A percentile compares a stretch with the other conserved stretches of the same genome.
These are phyloP conservation scores for Ceratobasidium sp. DNA, from an alignment of 1,284 basidiomycete genomes.

Conservation along the genomic window DNA sequence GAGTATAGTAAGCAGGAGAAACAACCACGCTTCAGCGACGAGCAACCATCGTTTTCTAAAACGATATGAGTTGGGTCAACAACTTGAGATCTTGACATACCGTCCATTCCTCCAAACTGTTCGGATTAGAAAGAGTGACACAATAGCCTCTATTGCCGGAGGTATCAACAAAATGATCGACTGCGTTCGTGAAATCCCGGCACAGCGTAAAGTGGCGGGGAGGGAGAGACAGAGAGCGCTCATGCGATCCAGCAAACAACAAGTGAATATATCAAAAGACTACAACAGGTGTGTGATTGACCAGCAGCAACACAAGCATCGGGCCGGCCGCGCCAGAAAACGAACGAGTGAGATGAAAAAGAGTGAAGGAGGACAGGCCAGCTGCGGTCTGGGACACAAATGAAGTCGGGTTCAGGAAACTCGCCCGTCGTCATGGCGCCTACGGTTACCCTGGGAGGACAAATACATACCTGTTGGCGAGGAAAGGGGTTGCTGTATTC, in stretches of 20 bases:
- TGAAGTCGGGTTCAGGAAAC: constrained; percentile 1
- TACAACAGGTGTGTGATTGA: neutral
- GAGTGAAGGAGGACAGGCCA: constrained; percentile 27
- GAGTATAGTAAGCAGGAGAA: constrained; percentile 64
- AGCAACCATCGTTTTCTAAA: constrained; percentile 64
- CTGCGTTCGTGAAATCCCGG: constrained; percentile 59
- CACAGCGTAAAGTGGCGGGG: constrained; percentile 72
- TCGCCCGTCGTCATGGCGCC: constrained; percentile 34
- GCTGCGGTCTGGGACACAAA: constrained; percentile 11
- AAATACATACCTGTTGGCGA: constrained; percentile 1
- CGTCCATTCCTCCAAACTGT: constrained; percentile 60
- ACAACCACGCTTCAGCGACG: constrained; percentile 65
- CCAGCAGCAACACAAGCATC: constrained; percentile 24
- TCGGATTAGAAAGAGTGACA: constrained; percentile 61
- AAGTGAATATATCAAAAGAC: neutral
- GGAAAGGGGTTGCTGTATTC: neutral
- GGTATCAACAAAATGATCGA: constrained; percentile 65
- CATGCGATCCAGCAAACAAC: constrained; percentile 46
- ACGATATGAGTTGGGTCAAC: neutral
- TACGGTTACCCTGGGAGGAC: neutral
- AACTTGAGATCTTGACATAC: constrained; percentile 50
- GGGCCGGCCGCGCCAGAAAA: constrained; percentile 33
- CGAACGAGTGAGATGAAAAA: constrained; percentile 6
- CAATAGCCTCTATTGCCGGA: constrained; percentile 65
- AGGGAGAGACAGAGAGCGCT: constrained; percentile 69